Evolutionary conservation across 768 basidiomycete genomes (phyloP).

Genomic region (Russula olivacea): DNA sequence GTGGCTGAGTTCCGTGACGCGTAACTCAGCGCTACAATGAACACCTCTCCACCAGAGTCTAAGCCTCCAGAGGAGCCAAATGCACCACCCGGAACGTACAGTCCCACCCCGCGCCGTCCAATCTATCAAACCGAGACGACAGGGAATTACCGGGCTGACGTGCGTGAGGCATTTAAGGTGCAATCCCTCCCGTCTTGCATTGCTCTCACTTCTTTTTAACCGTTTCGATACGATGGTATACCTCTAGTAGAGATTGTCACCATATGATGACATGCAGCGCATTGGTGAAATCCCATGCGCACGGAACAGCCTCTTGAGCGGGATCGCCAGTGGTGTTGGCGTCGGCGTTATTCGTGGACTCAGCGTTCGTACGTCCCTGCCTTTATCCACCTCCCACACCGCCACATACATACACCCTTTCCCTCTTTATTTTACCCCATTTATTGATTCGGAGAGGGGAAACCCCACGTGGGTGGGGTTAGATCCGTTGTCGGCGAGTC

Average conservation of each 20-base stretch:
- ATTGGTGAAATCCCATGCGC: constrained; percentile 72
- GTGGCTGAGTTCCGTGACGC: not conserved
- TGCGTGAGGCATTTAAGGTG: constrained; percentile 35
- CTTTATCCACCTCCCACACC: not conserved
- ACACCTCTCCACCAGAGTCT: constrained; percentile 10
- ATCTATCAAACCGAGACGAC: constrained; percentile 33
- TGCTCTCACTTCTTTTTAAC: not conserved
- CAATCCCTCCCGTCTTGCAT: not conserved
- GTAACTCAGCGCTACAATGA: constrained; percentile 14
- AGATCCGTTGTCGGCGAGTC: constrained; percentile 63
- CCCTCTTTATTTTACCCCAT: not conserved
- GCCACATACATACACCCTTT: not conserved
- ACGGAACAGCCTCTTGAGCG: constrained; percentile 64
- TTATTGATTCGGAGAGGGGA: not conserved
- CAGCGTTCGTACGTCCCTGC: constrained; percentile 46
- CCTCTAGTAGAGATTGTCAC: constrained; percentile 39
- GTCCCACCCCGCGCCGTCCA: constrained; percentile 8
- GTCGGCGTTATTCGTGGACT: constrained; percentile 70
- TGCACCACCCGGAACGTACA: constrained; percentile 2
- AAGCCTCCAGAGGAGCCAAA: constrained; percentile 20
- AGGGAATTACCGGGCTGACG: constrained; percentile 32
- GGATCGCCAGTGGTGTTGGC: constrained; percentile 74
- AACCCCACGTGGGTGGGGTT: not conserved
- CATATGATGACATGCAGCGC: constrained; percentile 49
- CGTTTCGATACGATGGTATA: not conserved